Base-by-base conservation (phyloP, 2,329 filamentous ascomycete genomes). In the Lasiodiplodia gonubiensis region DNA sequence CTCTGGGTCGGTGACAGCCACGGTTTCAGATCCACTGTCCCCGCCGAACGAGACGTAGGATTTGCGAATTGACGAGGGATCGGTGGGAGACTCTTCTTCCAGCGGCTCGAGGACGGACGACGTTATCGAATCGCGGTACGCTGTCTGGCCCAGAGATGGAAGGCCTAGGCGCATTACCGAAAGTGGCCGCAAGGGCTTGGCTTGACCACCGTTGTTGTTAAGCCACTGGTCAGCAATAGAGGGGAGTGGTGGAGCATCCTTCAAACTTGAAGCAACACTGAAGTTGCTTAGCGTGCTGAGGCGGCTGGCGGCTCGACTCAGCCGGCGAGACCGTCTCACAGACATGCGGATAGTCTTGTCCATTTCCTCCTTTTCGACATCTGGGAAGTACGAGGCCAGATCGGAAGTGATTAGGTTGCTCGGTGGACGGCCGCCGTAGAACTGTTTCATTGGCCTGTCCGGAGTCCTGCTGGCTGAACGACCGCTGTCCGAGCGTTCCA, bases 321-420 rank as follows among this genome's bases (percentile, higher is more conserved):
- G 85, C 64, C 95, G 91, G 64, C 92, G 92, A 49, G 94, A 98
- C 72, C 95, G 88, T 72, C 94, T 88, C 79, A 97, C 91, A 0
- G 94, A 97, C 80, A 97, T 88, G 59, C 95, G 91, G 70, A 97
- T 94, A 0, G 95, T 98, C 72, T 93, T 91, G 78, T 98, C 95
- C 76, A 99, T 97, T 73, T 97, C 93, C 76, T 97, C 94, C 67
- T 92, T 90, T 60, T 94, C 89, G 74, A 98, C 94, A 74, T 97
- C 93, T 0, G 95, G 95, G 85, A 99, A 99, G 83, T 98, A 99
- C 0, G 94, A 97, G 1, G 93, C 95, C 68, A 99, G 84, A 76
- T 99, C 95, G 25, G 95, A 97, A 30, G 94, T 94, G 76, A 99
- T 99, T 77, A 99, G 87, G 82, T 99, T 95, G 81, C 94, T 98